Percentiles rank a stretch among this genome's conserved stretches.
These are phyloP conservation scores for Chrysosporium keratinophilum DNA, from an alignment of 2,329 filamentous ascomycete genomes.

Conservation along the genomic window DNA sequence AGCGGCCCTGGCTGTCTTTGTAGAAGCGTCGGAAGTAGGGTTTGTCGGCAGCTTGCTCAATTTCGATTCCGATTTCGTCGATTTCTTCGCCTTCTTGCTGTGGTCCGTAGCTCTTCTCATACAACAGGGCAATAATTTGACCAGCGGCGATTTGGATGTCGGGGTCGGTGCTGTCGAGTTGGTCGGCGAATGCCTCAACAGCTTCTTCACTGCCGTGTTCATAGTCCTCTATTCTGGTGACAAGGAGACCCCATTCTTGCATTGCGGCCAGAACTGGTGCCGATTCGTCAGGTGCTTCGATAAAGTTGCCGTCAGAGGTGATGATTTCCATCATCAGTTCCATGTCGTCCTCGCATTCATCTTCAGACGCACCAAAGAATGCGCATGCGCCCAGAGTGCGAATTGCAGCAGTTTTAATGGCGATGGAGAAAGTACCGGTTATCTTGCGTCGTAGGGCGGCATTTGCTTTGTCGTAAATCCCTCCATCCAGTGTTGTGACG, in stretches of 20 bases:
- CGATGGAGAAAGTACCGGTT: slow-evolving; percentile 54
- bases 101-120: slow-evolving; percentile 59
- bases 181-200: slow-evolving; percentile 72
- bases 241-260: slow-evolving; percentile 69
- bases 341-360: slow-evolving; percentile 61
- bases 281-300: slow-evolving; percentile 61
- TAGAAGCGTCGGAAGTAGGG: slow-evolving; percentile 24
- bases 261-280: slow-evolving; percentile 64
- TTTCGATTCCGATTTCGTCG: slow-evolving; percentile 37
- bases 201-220: slow-evolving; percentile 60
- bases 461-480: slow-evolving; percentile 54
- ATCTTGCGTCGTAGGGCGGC: slow-evolving; percentile 52
- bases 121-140: slow-evolving; percentile 70
- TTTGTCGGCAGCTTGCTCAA: slow-evolving; percentile 36
- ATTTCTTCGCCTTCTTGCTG: slow-evolving; percentile 46
- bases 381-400: slow-evolving; percentile 61
- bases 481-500: slow-evolving; percentile 55
- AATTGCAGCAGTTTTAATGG: slow-evolving; percentile 61
- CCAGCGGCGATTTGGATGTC: slow-evolving; percentile 68
- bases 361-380: slow-evolving; percentile 60
- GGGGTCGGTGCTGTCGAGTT: slow-evolving; percentile 64
- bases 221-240: slow-evolving; percentile 65
- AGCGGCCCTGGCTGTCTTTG: slow-evolving; percentile 33
- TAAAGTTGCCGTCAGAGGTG: slow-evolving; percentile 63
- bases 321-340: slow-evolving; percentile 67